A percentile compares a stretch with the other conserved stretches of the same genome.
phyloP scores from a whole-genome alignment of 2,329 filamentous ascomycete genomes.

The Arachnopeziza araneosa region DNA sequence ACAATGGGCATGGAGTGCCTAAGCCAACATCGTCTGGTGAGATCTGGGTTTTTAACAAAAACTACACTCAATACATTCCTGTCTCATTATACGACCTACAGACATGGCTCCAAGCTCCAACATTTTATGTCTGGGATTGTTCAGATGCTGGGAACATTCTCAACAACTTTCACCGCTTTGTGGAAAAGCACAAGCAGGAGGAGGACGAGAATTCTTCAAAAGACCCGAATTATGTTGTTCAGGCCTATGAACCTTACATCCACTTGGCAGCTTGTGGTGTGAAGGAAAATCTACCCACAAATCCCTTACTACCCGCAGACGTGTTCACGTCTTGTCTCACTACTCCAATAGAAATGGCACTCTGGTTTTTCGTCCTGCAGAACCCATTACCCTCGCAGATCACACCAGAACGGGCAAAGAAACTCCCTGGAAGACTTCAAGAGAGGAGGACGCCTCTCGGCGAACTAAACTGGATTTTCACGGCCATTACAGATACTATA shows the following conservation, averaged over 20 bases:
- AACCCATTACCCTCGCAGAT: constrained; percentile 62
- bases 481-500: constrained; percentile 96
- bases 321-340: constrained; percentile 94
- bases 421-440: constrained; percentile 84
- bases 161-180: constrained; percentile 88
- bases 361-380: constrained; percentile 93
- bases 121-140: constrained; percentile 96
- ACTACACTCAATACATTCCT: constrained; percentile 97
- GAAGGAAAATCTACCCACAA: constrained; percentile 90
- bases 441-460: constrained; percentile 90
- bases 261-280: constrained; percentile 87
- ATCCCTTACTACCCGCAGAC: constrained; percentile 87
- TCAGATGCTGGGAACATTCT: constrained; percentile 95
- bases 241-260: constrained; percentile 64
- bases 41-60: constrained; percentile 99
- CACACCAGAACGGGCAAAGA: constrained; percentile 75
- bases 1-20: constrained; percentile 96
- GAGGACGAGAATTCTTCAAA: constrained; percentile 69
- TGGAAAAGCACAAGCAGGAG: constrained; percentile 90
- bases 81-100: constrained; percentile 93
- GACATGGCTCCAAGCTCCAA: constrained; percentile 91
- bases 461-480: constrained; percentile 99
- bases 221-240: constrained; percentile 80
- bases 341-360: constrained; percentile 93
- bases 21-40: constrained; percentile 93